Conservation (phyloP, 257 asterid genomes). For the Eustoma russellianum region DNA sequence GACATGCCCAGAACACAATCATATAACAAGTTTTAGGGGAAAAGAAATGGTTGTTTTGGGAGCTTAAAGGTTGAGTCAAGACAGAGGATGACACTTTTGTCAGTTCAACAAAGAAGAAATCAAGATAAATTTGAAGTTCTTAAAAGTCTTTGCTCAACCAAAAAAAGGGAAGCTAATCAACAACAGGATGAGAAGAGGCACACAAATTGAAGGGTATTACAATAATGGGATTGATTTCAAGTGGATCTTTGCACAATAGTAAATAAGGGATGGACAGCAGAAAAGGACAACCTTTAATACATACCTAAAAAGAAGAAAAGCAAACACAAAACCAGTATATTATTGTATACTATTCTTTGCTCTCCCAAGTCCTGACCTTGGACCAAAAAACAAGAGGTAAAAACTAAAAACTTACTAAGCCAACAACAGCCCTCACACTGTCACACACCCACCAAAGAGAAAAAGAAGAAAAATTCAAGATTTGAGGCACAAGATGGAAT, state of each 20-base stretch:
- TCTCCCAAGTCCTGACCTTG: no score
- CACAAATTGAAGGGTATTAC: neutral
- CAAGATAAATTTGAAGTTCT: no score
- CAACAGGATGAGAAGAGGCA: neutral
- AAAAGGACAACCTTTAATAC: slow-evolving; percentile 10
- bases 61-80: neutral
- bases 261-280: slow-evolving; percentile 10
- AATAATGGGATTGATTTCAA: slow-evolving; percentile 1
- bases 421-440: no score
- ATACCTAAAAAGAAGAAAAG: slow-evolving; percentile 22
- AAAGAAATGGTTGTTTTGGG: neutral
- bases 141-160: neutral
- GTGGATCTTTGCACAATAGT: slow-evolving; percentile 5
- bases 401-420: no score
- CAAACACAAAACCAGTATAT: neutral
- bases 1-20: neutral
- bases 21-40: no score
- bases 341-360: no score
- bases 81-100: neutral
- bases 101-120: neutral
- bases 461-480: no score
- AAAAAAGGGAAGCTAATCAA: neutral
- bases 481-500: no score
- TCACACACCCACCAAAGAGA: no score
- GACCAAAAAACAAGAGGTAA: no score